Base-by-base conservation (phyloP, 306 rosid species). In the Ochetophila trinervis region DNA sequence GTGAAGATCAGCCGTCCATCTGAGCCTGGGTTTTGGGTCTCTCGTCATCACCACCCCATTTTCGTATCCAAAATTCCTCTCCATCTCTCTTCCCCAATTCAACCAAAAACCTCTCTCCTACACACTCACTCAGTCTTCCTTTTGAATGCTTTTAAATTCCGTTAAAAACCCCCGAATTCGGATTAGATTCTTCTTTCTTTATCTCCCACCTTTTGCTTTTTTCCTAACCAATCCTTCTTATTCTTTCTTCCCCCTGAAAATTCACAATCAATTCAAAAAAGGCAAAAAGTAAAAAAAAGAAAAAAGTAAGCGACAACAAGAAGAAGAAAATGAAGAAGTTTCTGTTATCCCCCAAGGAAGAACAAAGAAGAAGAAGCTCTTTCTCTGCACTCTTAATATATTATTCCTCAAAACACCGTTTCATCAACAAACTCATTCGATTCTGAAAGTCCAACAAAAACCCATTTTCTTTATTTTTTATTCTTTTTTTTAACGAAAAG, bases 1-100 rank as follows among this genome's bases (percentile, higher is more conserved):
- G 47, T 93, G 97, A 53, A 93, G 97, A 83, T 90, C 97, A 65
- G 91, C 66, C 44, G 99, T 93, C 99, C 99, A 93, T 71, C 97
- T 79, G 11, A 93, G 79, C 80, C 99, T 79, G 0, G 99, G 97
- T 64, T 93, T 93, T 0, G 99, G 88, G 75, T 93, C 99, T 81
- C 99, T 83, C 4, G 88, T 90, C 98, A 87, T 86, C 83, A 86
- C 79, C 73, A 86, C 83, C 47, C 87, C 96, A 71, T 84, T 76
- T 45, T 82, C 88, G 48, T 72, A 87, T 55, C 60, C 74, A 48
- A 57, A 83, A 59, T 57, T 68, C 66, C 74, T 76, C 77, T 49
- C 80, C 88, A 72, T 80, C 68, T 37, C 35, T 51, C 36, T 14
- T 3, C 37, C 19, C 5, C 24, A 42, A 27, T 27, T 27, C 32